These are phyloP conservation scores for Beauveria asiatica DNA, from an alignment of 2,329 filamentous ascomycete species.

Conservation along the genomic window DNA sequence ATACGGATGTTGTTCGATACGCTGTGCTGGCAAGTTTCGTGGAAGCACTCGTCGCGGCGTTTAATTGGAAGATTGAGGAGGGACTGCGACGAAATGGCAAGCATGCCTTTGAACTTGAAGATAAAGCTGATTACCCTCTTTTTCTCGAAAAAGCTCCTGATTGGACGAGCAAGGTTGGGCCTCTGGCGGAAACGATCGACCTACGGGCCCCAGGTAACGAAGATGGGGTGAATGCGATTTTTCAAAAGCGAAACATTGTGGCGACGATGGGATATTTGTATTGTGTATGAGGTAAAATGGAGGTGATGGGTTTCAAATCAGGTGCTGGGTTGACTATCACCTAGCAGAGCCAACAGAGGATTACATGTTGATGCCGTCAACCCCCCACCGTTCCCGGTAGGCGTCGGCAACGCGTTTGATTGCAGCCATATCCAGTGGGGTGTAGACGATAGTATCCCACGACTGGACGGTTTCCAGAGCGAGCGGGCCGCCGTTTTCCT, in stretches of 20 bases:
- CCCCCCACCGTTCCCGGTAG: too few species aligned
- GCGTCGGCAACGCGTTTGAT: too few species aligned
- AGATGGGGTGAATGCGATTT: not conserved
- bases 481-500: too few species aligned
- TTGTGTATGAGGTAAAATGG: not conserved
- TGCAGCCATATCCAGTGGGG: too few species aligned
- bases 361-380: too few species aligned
- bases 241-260: not conserved
- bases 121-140: not conserved
- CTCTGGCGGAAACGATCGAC: not conserved
- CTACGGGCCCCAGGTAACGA: not conserved
- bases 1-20: not conserved
- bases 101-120: not conserved
- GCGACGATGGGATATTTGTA: not conserved
- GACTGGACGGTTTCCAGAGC: too few species aligned
- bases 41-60: not conserved
- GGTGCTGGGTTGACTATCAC: not conserved
- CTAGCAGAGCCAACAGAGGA: not conserved
- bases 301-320: not conserved
- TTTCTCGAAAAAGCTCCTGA: not conserved
- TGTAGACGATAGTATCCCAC: too few species aligned
- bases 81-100: not conserved
- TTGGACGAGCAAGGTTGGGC: not conserved
- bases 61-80: not conserved
- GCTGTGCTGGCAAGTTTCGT: not conserved